Conservation (phyloP, 495 filamentous ascomycete genomes). For the Cladorrhinum samala region DNA sequence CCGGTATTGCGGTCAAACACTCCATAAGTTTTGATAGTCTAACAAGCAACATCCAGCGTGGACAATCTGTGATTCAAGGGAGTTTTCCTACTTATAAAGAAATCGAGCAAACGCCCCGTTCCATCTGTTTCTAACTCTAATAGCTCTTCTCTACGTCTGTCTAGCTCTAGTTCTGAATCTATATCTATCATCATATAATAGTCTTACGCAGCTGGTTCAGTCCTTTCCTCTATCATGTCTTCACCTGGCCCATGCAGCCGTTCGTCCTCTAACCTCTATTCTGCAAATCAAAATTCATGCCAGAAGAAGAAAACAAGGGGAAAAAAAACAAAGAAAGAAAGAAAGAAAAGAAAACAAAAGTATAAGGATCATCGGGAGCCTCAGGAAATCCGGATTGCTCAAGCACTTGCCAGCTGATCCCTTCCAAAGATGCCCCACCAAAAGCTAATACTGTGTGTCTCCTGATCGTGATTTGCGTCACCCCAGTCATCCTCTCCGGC, state of each 20-base stretch:
- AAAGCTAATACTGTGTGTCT: slow-evolving; percentile 30
- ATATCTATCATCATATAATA: too few species aligned
- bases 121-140: not conserved
- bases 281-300: not conserved
- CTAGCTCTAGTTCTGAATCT: not conserved
- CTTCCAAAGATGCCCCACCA: slow-evolving; percentile 43
- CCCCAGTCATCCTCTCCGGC: slow-evolving; percentile 44
- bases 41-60: too few species aligned
- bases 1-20: too few species aligned
- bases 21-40: too few species aligned
- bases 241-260: too few species aligned
- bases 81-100: too few species aligned
- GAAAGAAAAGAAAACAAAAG: too few species aligned
- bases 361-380: too few species aligned
- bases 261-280: too few species aligned
- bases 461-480: slow-evolving; percentile 33
- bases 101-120: too few species aligned
- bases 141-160: not conserved
- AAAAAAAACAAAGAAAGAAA: not conserved
- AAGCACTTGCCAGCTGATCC: not conserved
- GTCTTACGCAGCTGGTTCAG: not conserved
- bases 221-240: not conserved
- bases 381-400: too few species aligned
- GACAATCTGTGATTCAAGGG: too few species aligned
- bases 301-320: not conserved